Conservation (phyloP, 345 rosid genomes). For the Iberis pinnata region DNA sequence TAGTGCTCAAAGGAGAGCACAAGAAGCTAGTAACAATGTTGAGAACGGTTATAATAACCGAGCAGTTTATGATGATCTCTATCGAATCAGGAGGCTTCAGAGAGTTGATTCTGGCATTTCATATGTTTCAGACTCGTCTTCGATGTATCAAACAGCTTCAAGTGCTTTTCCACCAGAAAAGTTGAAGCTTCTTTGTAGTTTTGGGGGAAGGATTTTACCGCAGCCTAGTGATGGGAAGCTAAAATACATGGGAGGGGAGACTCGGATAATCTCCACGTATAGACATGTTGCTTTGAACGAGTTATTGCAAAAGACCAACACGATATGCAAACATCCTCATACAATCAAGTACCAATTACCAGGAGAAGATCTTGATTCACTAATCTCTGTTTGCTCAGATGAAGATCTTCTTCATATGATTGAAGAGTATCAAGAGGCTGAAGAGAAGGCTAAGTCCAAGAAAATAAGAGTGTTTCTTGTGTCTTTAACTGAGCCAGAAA, state of each 20-base stretch:
- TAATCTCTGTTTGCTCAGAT: constrained; percentile 56
- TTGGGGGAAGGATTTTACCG: constrained; percentile 59
- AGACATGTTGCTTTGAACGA: constrained; percentile 41
- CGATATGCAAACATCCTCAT: constrained; percentile 49
- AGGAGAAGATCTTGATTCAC: constrained; percentile 70
- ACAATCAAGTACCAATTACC: constrained; percentile 75
- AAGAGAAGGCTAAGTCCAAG: constrained; percentile 43
- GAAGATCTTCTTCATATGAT: constrained; percentile 73
- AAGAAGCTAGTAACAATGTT: background rate
- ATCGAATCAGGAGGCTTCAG: constrained; percentile 21
- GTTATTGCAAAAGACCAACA: constrained; percentile 45
- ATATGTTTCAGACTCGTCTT: constrained; percentile 17
- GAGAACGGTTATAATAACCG: constrained; percentile 13
- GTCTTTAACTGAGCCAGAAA: constrained; percentile 34
- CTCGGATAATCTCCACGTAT: constrained; percentile 53
- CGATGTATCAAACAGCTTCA: constrained; percentile 21
- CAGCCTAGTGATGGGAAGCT: constrained; percentile 65
- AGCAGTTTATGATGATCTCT: constrained; percentile 32
- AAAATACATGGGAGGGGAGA: constrained; percentile 73
- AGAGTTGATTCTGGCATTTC: constrained; percentile 27
- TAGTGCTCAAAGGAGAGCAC: constrained; percentile 27
- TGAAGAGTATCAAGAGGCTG: constrained; percentile 55
- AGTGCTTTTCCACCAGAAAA: constrained; percentile 27
- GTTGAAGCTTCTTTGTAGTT: constrained; percentile 68
- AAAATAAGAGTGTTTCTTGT: constrained; percentile 57